Conservation (phyloP, 139 green algal genomes). For the Coelastrella sp. region DNA sequence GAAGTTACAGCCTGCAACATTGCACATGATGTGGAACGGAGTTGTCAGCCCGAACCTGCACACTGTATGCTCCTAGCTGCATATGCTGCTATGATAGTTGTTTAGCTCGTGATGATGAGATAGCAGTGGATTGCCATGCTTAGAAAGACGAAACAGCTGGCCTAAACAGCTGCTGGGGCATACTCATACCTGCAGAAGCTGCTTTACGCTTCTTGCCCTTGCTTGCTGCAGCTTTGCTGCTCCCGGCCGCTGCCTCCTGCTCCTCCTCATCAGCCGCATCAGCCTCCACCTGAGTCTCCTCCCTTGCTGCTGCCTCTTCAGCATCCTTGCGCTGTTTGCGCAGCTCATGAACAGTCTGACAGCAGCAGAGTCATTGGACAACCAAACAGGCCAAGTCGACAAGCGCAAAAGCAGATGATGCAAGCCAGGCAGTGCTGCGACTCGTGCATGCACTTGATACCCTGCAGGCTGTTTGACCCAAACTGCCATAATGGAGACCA, state of each 20-base stretch:
- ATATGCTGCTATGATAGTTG: too few species aligned
- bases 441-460: too few species aligned
- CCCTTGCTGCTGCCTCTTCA: background rate
- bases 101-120: too few species aligned
- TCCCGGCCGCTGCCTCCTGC: background rate
- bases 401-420: background rate
- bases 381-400: background rate
- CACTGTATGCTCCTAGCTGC: too few species aligned
- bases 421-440: background rate
- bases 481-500: too few species aligned
- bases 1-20: background rate
- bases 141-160: background rate
- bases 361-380: background rate
- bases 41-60: too few species aligned
- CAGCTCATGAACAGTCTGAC: conserved; percentile 28
- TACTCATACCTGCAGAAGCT: background rate
- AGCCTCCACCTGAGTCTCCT: background rate
- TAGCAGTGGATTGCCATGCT: background rate
- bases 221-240: conserved; percentile 2
- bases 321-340: background rate
- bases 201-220: conserved; percentile 5
- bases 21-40: background rate
- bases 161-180: background rate
- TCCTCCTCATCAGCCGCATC: background rate
- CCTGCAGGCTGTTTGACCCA: too few species aligned